Conservation (phyloP, 2,329 filamentous ascomycete genomes). For the Bipolaris zeicola region DNA sequence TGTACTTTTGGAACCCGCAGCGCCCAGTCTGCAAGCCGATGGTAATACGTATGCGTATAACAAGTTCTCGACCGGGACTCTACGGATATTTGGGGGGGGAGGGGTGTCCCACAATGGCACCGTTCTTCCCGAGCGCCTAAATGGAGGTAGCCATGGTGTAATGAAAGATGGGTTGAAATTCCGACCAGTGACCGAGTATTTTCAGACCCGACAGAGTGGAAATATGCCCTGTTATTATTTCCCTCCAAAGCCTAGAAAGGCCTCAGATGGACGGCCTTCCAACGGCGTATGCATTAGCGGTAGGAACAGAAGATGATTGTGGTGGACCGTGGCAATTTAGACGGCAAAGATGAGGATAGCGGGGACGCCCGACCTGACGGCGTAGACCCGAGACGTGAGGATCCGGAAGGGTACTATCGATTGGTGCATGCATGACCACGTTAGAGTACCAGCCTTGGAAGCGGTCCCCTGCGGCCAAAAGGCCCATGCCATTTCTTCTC, state of each 20-base stretch:
- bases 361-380: constrained; percentile 6
- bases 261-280: background rate
- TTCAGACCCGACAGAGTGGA: constrained; percentile 6
- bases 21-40: constrained; percentile 1
- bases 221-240: background rate
- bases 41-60: background rate
- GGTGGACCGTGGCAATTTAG: constrained; percentile 11
- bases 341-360: constrained; percentile 5
- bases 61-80: background rate
- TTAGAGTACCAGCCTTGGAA: constrained; percentile 3
- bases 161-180: background rate
- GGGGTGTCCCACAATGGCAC: constrained; percentile 8
- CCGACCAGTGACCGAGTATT: background rate
- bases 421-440: constrained; percentile 3
- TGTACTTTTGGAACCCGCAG: background rate
- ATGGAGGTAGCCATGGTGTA: background rate
- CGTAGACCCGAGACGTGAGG: constrained; percentile 3
- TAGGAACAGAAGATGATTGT: background rate
- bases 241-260: background rate
- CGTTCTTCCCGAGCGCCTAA: constrained; percentile 1
- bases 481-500: background rate
- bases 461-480: constrained; percentile 5
- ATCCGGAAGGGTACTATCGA: background rate
- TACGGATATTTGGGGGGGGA: too few species aligned
- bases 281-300: constrained; percentile 6